Base-by-base conservation (phyloP, 148 eudicot species). In the Chenopodium suecicum region DNA sequence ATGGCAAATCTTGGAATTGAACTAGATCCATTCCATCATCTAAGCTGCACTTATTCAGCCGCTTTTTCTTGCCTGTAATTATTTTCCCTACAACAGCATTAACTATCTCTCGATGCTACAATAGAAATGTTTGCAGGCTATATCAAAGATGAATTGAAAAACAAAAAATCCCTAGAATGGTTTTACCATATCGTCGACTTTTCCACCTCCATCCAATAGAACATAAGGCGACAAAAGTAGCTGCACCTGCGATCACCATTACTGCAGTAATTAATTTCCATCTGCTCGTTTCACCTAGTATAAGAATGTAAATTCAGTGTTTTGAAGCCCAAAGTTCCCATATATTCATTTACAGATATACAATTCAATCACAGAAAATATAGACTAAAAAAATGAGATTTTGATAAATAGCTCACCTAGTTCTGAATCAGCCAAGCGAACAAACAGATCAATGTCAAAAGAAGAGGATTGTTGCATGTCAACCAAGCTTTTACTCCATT, bases 391-490 rank as follows among this genome's bases (percentile, higher is more conserved):
- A 31, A 31, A 31, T 31, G 32, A 31, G 32, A 2, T 31, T 31
- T 31, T 31, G 16, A 37, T 22, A 23, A 54, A 10, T 10, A 9
- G 58, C 2, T 54, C 13, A 90, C 93, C 87, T 82, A 85, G 69
- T 74, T 89, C 90, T 1, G 91, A 86, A 10, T 84, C 54, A n/a
- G 95, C 78, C 65, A 90, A 70, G 8, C 92, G 81, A 10, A 90
- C 78, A 78, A 82, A 92, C 37, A 92, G 73, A 77, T 82, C 86
- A n/a, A 81, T 88, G 0, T 88, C 92, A 52, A 76, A 77, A 13
- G 73, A 37, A 19, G 84, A 20, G 27, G 82, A 56, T 27, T 50
- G 17, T 31, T 84, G 81, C 0, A 91, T 78, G 75, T 91, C 97
- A 56, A 87, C 70, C 84, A 92, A 82, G 1, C 76, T 86, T 3